Conservation (phyloP, 2,329 filamentous ascomycete species). For the Aspergillus pseudoviridinutans region DNA sequence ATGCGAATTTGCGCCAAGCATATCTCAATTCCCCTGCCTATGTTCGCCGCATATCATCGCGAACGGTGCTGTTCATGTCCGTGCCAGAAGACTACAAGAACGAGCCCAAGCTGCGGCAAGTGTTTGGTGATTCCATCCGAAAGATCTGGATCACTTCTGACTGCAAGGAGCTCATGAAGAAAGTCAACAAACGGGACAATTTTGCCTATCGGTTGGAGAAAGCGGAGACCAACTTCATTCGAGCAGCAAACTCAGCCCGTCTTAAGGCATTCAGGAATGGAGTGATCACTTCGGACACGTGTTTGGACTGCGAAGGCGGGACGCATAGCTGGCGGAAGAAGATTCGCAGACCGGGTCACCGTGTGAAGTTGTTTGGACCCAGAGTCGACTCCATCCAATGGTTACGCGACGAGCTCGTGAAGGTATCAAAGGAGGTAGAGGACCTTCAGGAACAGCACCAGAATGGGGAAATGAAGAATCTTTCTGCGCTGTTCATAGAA, state of each 20-base stretch:
- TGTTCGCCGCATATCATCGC: slow-evolving; percentile 77
- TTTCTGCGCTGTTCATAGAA: slow-evolving; percentile 83
- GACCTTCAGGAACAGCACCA: slow-evolving; percentile 62
- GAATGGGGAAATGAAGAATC: slow-evolving; percentile 58
- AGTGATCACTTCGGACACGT: slow-evolving; percentile 16
- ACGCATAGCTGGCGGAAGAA: slow-evolving; percentile 25
- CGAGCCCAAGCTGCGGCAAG: slow-evolving; percentile 66
- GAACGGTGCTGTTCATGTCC: slow-evolving; percentile 82
- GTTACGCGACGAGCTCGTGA: slow-evolving; percentile 69
- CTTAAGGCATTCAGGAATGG: slow-evolving; percentile 52
- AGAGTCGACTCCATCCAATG: slow-evolving; percentile 90
- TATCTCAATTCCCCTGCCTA: slow-evolving; percentile 84
- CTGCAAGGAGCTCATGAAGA: slow-evolving; percentile 68
- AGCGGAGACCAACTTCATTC: slow-evolving; percentile 83
- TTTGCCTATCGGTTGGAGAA: slow-evolving; percentile 74
- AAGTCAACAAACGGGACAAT: slow-evolving; percentile 76
- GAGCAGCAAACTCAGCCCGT: slow-evolving; percentile 67
- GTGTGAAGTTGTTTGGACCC: slow-evolving; percentile 66
- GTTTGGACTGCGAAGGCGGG: slow-evolving; percentile 27
- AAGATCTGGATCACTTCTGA: slow-evolving; percentile 80
- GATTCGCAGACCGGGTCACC: slow-evolving; percentile 67
- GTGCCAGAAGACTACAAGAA: slow-evolving; percentile 76
- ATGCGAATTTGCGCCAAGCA: slow-evolving; percentile 84
- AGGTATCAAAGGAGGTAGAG: slow-evolving; percentile 66
- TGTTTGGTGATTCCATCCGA: slow-evolving; percentile 78